A percentile compares a stretch with the other conserved stretches of the same genome.
Evolutionary conservation across 2,329 filamentous ascomycete genomes (phyloP).

Genomic region (Ceratocystis colombiana): DNA sequence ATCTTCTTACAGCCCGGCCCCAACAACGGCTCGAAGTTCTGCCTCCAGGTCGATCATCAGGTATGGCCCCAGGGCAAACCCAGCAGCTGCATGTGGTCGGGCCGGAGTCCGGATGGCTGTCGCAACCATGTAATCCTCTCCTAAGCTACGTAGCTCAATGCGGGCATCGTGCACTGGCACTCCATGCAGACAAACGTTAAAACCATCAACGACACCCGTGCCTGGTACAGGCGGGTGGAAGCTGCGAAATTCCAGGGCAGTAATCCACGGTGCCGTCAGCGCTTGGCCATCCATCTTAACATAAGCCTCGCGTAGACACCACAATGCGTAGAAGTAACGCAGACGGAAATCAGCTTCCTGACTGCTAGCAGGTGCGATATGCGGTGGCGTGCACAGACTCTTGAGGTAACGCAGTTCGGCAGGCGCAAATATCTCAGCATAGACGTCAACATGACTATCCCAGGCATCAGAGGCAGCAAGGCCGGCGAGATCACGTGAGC

Average conservation of each 20-base stretch:
- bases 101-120: constrained; percentile 23
- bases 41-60: constrained; percentile 13
- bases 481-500: constrained; percentile 49
- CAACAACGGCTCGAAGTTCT: constrained; percentile 6
- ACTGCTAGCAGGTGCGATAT: background rate
- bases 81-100: constrained; percentile 9
- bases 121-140: constrained; percentile 20
- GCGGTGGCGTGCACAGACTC: constrained; percentile 28
- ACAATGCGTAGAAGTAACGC: constrained; percentile 63
- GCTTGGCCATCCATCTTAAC: constrained; percentile 77
- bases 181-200: constrained; percentile 17
- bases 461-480: constrained; percentile 52
- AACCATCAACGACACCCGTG: constrained; percentile 16
- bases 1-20: background rate
- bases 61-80: constrained; percentile 17
- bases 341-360: constrained; percentile 45
- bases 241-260: constrained; percentile 56
- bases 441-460: constrained; percentile 57
- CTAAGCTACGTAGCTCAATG: constrained; percentile 23
- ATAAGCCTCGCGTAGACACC: constrained; percentile 71
- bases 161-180: constrained; percentile 15
- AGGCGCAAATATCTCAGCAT: constrained; percentile 57
- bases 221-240: constrained; percentile 46
- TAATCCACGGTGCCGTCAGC: constrained; percentile 61
- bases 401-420: constrained; percentile 55